Conservation (phyloP, 768 basidiomycete genomes). For the Peribolospora baueri region DNA sequence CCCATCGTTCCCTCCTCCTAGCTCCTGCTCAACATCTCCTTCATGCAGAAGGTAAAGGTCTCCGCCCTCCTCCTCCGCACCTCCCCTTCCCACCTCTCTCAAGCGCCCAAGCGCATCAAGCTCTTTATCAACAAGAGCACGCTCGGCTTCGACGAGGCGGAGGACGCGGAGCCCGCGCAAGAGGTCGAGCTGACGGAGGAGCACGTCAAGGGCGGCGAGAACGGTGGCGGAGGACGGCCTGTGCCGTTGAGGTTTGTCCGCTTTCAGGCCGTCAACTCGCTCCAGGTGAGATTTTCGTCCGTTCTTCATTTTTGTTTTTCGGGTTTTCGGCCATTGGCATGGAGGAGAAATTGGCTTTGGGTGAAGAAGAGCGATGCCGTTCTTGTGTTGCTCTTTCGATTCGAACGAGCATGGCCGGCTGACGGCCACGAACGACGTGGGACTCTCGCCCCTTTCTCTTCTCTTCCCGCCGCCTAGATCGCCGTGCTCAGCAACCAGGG, state of each 20-base stretch:
- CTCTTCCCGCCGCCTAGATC: conserved; percentile 23
- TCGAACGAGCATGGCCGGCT: too few species aligned
- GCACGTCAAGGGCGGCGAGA: conserved; percentile 28
- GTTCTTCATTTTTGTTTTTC: neutral
- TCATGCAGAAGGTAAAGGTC: conserved; percentile 25
- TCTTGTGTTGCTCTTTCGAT: too few species aligned
- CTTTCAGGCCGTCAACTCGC: conserved; percentile 41
- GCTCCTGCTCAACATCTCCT: conserved; percentile 38
- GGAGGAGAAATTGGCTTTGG: too few species aligned
- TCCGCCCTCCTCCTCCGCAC: conserved; percentile 34
- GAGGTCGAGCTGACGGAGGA: conserved; percentile 30
- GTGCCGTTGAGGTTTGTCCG: conserved; percentile 38
- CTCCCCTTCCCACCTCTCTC: conserved; percentile 13
- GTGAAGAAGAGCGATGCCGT: too few species aligned
- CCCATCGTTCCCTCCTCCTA: conserved; percentile 5
- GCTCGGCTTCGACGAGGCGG: conserved; percentile 38
- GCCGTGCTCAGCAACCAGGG: conserved; percentile 47
- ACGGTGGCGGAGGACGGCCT: conserved; percentile 5
- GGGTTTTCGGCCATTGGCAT: neutral
- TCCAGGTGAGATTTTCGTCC: conserved; percentile 30
- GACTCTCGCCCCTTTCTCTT: neutral
- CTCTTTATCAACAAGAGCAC: conserved; percentile 33
- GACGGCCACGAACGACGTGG: neutral
- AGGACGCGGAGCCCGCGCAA: conserved; percentile 32
- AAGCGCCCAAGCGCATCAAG: conserved; percentile 39